Conservation (phyloP, 768 basidiomycete species). For the Lentinula raphanica region DNA sequence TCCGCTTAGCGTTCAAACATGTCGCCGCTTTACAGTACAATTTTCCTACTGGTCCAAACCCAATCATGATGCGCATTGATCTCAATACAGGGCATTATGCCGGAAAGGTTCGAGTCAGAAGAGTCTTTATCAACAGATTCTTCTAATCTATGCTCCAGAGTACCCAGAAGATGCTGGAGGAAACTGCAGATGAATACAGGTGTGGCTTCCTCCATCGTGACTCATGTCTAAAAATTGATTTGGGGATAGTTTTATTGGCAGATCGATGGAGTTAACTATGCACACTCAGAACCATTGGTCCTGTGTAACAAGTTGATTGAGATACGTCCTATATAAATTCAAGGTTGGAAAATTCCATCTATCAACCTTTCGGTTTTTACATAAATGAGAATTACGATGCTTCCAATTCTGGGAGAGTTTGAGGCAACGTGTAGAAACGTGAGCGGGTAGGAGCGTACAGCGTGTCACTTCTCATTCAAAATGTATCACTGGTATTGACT, state of each 20-base stretch:
- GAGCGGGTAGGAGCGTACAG: too few relatives aligned
- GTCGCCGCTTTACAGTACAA: slow-evolving; percentile 1
- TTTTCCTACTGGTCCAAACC: slow-evolving; percentile 1
- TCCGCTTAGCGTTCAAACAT: slow-evolving; percentile 4
- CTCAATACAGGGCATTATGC: not conserved
- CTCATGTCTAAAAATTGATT: not conserved
- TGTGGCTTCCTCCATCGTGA: not conserved
- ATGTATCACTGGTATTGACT: too few relatives aligned
- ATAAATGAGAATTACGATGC: too few relatives aligned
- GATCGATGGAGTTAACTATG: slow-evolving; percentile 1
- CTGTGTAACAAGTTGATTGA: not conserved
- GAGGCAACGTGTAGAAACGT: too few relatives aligned
- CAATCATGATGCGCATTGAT: slow-evolving; percentile 1
- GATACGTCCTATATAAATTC: not conserved
- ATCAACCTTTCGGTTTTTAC: too few relatives aligned
- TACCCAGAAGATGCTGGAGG: slow-evolving; percentile 5
- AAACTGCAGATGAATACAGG: slow-evolving; percentile 5
- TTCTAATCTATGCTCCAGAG: not conserved
- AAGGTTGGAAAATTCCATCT: too few relatives aligned
- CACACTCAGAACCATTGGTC: not conserved
- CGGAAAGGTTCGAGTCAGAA: not conserved
- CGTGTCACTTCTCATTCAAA: too few relatives aligned
- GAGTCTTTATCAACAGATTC: not conserved
- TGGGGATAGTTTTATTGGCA: not conserved
- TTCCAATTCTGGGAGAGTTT: too few relatives aligned